phyloP scores from a whole-genome alignment of 768 basidiomycete genomes.

The Imleria badia region DNA sequence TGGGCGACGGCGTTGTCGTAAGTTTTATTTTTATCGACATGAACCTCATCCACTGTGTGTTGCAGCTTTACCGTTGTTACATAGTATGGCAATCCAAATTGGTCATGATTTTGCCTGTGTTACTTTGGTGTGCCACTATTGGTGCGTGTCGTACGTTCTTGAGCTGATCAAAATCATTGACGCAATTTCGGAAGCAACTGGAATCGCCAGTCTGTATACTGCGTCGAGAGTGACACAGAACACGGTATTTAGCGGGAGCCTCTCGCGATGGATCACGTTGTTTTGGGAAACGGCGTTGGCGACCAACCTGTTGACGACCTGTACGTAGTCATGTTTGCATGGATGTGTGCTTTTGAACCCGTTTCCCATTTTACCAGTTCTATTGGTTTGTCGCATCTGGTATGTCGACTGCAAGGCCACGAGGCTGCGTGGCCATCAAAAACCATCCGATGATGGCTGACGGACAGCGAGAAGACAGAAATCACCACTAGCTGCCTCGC shows the following conservation, averaged over 20 bases:
- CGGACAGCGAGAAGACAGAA: too few species aligned
- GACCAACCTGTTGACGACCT: background rate
- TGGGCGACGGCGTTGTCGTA: constrained; percentile 27
- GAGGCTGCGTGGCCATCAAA: background rate
- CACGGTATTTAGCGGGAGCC: background rate
- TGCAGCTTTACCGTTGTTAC: constrained; percentile 1
- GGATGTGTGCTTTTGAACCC: background rate
- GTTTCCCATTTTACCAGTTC: background rate
- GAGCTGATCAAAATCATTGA: background rate
- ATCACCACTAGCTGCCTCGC: too few species aligned
- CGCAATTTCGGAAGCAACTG: background rate
- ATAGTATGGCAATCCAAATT: background rate
- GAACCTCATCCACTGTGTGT: background rate
- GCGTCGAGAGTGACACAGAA: background rate
- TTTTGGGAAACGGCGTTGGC: background rate
- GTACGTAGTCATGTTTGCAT: background rate
- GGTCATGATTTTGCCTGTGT: background rate
- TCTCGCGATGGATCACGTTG: background rate
- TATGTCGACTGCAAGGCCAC: background rate
- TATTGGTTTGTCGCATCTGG: background rate
- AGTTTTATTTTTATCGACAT: background rate
- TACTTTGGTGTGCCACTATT: background rate
- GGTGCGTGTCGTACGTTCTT: background rate
- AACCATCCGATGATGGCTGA: too few species aligned
- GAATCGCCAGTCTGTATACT: background rate